These are phyloP conservation scores for Mytilinidion resinicola DNA, from an alignment of 495 filamentous ascomycete species.

Conservation along the genomic window DNA sequence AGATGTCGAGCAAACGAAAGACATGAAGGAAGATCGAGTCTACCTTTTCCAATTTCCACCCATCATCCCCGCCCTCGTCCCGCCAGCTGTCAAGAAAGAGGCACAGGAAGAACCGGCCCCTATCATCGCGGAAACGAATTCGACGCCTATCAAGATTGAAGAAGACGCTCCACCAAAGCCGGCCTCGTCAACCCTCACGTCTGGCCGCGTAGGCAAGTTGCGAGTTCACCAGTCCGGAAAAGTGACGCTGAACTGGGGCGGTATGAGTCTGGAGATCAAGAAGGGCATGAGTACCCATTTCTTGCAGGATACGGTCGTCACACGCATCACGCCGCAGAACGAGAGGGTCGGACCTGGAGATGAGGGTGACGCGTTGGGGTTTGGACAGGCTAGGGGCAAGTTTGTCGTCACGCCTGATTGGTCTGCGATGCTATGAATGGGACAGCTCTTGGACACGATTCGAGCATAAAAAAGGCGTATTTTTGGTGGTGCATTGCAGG, in stretches of 20 bases:
- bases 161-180: constrained; percentile 21
- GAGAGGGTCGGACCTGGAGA: constrained; percentile 38
- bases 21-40: constrained; percentile 44
- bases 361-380: constrained; percentile 46
- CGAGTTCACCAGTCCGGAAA: constrained; percentile 54
- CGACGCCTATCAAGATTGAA: constrained; percentile 16
- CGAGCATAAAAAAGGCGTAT: no score
- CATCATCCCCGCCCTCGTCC: constrained; percentile 48
- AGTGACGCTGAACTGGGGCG: constrained; percentile 57
- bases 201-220: constrained; percentile 53
- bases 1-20: constrained; percentile 26
- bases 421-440: constrained; percentile 24
- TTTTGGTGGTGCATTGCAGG: no score
- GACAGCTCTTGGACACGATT: no score
- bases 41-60: constrained; percentile 63
- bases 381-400: constrained; percentile 54
- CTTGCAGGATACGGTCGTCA: constrained; percentile 31
- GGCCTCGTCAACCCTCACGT: constrained; percentile 5
- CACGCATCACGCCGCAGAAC: constrained; percentile 23
- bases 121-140: constrained; percentile 8
- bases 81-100: constrained; percentile 36
- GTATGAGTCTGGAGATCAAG: constrained; percentile 42
- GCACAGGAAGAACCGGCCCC: constrained; percentile 3
- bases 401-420: constrained; percentile 52
- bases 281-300: constrained; percentile 28